A percentile compares a stretch with the other conserved stretches of the same genome.
Conservation (phyloP, 805 yeast genomes). For the Candida methanosorbosa region DNA sequence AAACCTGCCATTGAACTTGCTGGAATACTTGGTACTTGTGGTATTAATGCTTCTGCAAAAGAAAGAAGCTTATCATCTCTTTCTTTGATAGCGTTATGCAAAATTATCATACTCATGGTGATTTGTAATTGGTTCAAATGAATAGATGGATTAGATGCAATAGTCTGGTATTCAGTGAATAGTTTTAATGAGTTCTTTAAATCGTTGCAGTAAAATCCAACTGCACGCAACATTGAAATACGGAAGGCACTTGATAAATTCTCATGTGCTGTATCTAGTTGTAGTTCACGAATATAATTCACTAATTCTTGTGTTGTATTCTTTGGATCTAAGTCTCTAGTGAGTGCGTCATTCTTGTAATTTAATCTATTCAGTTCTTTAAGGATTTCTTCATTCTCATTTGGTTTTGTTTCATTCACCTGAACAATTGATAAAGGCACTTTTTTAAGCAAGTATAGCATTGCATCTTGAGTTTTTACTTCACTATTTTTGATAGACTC, state of each 20-base stretch:
- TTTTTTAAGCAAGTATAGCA: slow-evolving; percentile 2
- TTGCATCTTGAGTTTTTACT: neutral
- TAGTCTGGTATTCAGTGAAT: slow-evolving; percentile 16
- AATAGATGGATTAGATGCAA: slow-evolving; percentile 15
- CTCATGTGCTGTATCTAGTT: slow-evolving; percentile 7
- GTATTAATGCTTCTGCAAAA: slow-evolving; percentile 19
- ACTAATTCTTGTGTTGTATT: slow-evolving; percentile 6
- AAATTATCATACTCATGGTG: slow-evolving; percentile 13
- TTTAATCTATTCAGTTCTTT: neutral
- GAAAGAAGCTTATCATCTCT: slow-evolving; percentile 7
- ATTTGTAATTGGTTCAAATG: slow-evolving; percentile 13
- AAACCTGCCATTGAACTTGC: slow-evolving; percentile 16
- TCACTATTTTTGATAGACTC: slow-evolving; percentile 6
- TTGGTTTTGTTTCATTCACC: neutral
- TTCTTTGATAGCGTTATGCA: slow-evolving; percentile 13
- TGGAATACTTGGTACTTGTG: slow-evolving; percentile 18
- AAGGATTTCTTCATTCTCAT: neutral
- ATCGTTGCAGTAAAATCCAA: slow-evolving; percentile 17
- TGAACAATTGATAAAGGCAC: neutral
- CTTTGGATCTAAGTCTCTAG: neutral
- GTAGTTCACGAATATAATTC: slow-evolving; percentile 8
- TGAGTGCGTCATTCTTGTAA: neutral
- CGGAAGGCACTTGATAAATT: slow-evolving; percentile 1
- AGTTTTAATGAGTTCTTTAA: slow-evolving; percentile 12
- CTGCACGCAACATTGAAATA: slow-evolving; percentile 10